Base-by-base conservation (phyloP, 2,329 filamentous ascomycete species). In the Alternaria triticina region DNA sequence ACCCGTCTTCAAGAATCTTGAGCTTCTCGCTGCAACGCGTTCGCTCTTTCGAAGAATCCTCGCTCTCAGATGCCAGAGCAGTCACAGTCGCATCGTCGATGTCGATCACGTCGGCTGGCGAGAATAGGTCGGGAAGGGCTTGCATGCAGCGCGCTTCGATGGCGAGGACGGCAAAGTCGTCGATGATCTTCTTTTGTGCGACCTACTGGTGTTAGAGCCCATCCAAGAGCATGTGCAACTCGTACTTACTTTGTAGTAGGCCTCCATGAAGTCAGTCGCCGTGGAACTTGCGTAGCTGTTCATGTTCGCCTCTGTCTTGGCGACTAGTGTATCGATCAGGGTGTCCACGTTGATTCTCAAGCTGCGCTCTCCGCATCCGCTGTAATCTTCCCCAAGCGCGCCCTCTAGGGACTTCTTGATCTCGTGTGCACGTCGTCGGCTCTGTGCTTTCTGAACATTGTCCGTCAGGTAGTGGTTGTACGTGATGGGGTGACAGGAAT, bases 401-500 rank as follows among this genome's bases (percentile, higher is more conserved):
- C 43, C 17, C 45, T 66, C 57, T 9, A 76, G n/a, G 15, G 61
- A 57, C 8, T 62, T 60, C 36, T 66, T 63, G 15, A 74, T 54
- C 17, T 67, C 67, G 3, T 45, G 58, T 3, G 54, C 43, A 2
- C 55, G 70, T 9, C 71, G 60, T 43, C 57, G 54, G 12, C 50
- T 43, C 49, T 76, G 70, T 10, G 66, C 62, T 50, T 77, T 77
- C 66, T 81, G 76, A 3, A 82, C 72, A 13, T 64, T 77, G 15
- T 75, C 74, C 5, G 77, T 78, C 33, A 79, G 73, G n/a, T 76
- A 74, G 43, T 79, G 79, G 44, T 82, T 80, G 66, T 81, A 81
- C 0, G 78, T 82, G 45, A 78, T 78, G 0, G 65, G 72, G 40
- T 73, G 72, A 0, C 68, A 61, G 9, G 25, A 51, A 5, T 67